phyloP scores from a whole-genome alignment of 495 filamentous ascomycete species.

The Penicillium flavigenum region DNA sequence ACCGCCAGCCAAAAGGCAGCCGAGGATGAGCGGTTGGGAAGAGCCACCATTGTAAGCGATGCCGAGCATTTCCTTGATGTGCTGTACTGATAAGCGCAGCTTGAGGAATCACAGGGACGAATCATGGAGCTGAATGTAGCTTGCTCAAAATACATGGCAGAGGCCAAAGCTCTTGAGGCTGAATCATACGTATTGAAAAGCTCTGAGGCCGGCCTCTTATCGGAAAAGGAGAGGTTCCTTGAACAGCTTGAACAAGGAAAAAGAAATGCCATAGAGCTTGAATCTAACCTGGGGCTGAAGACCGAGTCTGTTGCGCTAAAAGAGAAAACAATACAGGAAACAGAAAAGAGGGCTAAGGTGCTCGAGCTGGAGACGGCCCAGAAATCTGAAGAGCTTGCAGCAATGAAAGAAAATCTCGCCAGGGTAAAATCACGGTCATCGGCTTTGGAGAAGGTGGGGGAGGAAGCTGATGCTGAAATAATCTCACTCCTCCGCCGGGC shows the following conservation, averaged over 20 bases:
- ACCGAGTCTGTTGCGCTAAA: conserved; percentile 8
- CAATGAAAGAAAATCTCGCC: conserved; percentile 16
- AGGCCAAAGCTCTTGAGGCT: conserved; percentile 18
- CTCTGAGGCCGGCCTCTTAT: conserved; percentile 17
- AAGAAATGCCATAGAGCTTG: conserved; percentile 19
- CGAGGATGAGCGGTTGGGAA: conserved; percentile 11
- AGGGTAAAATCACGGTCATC: conserved; percentile 16
- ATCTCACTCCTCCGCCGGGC: conserved; percentile 27
- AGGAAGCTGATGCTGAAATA: conserved; percentile 28
- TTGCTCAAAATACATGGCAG: conserved; percentile 17
- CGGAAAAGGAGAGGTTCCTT: conserved; percentile 24
- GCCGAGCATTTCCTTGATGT: not conserved
- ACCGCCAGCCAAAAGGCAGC: conserved; percentile 15
- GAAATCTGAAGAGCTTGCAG: conserved; percentile 21
- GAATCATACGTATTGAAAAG: conserved; percentile 27
- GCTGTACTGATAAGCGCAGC: conserved; percentile 24
- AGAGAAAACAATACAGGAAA: conserved; percentile 3
- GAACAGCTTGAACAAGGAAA: conserved; percentile 28
- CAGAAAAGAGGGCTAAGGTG: conserved; percentile 11
- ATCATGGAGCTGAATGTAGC: conserved; percentile 24
- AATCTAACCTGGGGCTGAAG: conserved; percentile 12
- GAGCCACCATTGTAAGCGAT: conserved; percentile 19
- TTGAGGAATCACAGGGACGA: conserved; percentile 20
- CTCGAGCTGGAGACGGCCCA: conserved; percentile 12
- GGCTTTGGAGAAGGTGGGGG: conserved; percentile 23